phyloP scores from a whole-genome alignment of 1,284 basidiomycete species.

The Pulchroboletus neoregius region DNA sequence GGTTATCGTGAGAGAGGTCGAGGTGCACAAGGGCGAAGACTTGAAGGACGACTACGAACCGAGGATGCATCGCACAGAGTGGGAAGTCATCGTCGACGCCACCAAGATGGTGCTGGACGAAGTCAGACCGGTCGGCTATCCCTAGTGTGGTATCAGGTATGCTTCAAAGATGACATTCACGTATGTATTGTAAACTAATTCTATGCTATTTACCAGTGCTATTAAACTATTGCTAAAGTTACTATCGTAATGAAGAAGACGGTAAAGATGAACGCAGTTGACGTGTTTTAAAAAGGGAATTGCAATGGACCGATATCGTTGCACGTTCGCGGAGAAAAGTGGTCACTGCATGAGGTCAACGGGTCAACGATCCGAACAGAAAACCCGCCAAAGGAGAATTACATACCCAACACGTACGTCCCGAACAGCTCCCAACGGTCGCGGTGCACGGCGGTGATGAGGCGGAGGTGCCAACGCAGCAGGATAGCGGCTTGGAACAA shows the following conservation, averaged over 20 bases:
- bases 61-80: conserved; percentile 82
- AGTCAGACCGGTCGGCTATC: conserved; percentile 17
- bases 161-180: conserved; percentile 8
- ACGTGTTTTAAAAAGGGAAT: conserved; percentile 27
- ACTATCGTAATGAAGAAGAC: conserved; percentile 4
- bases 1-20: conserved; percentile 76
- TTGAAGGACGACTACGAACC: conserved; percentile 68
- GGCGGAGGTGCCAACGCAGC: conserved; percentile 29
- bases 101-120: conserved; percentile 65
- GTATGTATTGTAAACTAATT: conserved; percentile 17
- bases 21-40: conserved; percentile 70
- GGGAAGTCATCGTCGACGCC: conserved; percentile 88
- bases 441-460: conserved; percentile 26
- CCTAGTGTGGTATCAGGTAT: conserved; percentile 8
- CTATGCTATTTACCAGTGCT: conserved; percentile 11
- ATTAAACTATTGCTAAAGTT: conserved; percentile 20
- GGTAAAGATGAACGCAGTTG: not conserved
- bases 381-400: not conserved
- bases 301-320: conserved; percentile 19
- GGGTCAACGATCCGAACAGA: conserved; percentile 3
- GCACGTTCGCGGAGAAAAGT: conserved; percentile 12
- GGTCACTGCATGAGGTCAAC: conserved; percentile 15
- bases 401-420: conserved; percentile 21
- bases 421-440: conserved; percentile 10
- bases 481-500: conserved; percentile 12